phyloP scores from a whole-genome alignment of 2,329 filamentous ascomycete genomes.

The Dactylellina cionopaga region DNA sequence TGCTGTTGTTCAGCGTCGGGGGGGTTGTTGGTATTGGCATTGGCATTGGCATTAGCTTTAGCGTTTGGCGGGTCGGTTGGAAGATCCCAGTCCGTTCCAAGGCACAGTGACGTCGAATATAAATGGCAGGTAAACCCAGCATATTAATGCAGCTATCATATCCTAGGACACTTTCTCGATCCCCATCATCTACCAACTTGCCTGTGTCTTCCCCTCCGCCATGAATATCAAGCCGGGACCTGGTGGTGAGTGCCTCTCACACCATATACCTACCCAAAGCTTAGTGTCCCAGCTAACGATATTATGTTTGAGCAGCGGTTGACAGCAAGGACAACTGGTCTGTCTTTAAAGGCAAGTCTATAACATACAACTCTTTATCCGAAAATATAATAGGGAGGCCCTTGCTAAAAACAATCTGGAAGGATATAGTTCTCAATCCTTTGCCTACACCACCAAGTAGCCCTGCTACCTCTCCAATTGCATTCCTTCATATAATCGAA shows the following conservation, averaged over 20 bases:
- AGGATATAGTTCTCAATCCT: slow-evolving; percentile 69
- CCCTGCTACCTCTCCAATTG: slow-evolving; percentile 76
- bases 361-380: no score
- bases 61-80: slow-evolving; percentile 27
- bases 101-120: slow-evolving; percentile 6
- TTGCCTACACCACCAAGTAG: slow-evolving; percentile 71
- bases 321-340: slow-evolving; percentile 52
- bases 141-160: background rate
- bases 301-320: slow-evolving; percentile 7
- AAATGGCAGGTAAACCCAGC: background rate
- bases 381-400: no score
- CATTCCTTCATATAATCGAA: slow-evolving; percentile 94
- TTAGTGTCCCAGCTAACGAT: slow-evolving; percentile 17
- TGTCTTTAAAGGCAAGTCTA: slow-evolving; percentile 53
- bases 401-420: background rate
- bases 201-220: slow-evolving; percentile 5
- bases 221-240: slow-evolving; percentile 29
- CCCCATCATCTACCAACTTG: background rate
- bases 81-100: slow-evolving; percentile 4
- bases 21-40: slow-evolving; percentile 4
- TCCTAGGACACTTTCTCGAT: background rate
- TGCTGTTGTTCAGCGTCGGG: background rate
- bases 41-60: background rate
- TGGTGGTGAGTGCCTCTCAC: slow-evolving; percentile 19
- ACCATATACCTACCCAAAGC: background rate